Evolutionary conservation across 345 rosid genomes (phyloP).

Genomic region (Heritiera littoralis): DNA sequence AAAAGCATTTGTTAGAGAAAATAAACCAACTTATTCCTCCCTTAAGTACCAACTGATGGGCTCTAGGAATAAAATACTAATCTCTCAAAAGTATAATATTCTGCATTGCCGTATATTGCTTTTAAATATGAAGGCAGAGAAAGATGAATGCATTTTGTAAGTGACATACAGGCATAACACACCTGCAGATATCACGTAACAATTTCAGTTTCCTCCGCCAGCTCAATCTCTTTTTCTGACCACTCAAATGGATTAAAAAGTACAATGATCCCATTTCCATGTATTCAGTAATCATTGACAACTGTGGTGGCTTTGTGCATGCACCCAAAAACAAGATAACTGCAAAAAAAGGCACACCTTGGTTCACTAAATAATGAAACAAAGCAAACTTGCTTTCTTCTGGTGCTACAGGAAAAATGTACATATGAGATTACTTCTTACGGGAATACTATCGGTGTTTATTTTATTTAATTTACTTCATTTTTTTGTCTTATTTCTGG

Average conservation of each 20-base stretch:
- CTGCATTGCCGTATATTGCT: not conserved
- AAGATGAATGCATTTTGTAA: slow-evolving; percentile 4
- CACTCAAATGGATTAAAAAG: slow-evolving; percentile 79
- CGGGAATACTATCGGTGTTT: not conserved
- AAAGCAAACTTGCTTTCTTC: slow-evolving; percentile 20
- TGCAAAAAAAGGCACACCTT: slow-evolving; percentile 42
- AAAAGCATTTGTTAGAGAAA: not conserved
- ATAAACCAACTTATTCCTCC: not conserved
- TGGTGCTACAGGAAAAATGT: not conserved
- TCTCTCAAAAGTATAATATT: not conserved
- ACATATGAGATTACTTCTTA: not conserved
- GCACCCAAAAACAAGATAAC: slow-evolving; percentile 98
- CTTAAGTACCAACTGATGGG: not conserved
- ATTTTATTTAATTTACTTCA: not conserved
- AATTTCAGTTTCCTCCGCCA: slow-evolving; percentile 88
- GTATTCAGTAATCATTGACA: slow-evolving; percentile 95
- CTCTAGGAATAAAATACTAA: slow-evolving; percentile 1
- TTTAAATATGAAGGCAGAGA: not conserved
- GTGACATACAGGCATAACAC: slow-evolving; percentile 21
- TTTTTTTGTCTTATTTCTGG: not conserved
- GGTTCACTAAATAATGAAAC: slow-evolving; percentile 21
- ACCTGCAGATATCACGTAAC: slow-evolving; percentile 99
- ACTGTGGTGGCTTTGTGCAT: slow-evolving; percentile 85
- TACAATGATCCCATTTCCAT: slow-evolving; percentile 98
- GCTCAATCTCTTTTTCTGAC: slow-evolving; percentile 84